Evolutionary conservation across 2,329 filamentous ascomycete genomes (phyloP).

Genomic region (Torrubiella hemipterigena): DNA sequence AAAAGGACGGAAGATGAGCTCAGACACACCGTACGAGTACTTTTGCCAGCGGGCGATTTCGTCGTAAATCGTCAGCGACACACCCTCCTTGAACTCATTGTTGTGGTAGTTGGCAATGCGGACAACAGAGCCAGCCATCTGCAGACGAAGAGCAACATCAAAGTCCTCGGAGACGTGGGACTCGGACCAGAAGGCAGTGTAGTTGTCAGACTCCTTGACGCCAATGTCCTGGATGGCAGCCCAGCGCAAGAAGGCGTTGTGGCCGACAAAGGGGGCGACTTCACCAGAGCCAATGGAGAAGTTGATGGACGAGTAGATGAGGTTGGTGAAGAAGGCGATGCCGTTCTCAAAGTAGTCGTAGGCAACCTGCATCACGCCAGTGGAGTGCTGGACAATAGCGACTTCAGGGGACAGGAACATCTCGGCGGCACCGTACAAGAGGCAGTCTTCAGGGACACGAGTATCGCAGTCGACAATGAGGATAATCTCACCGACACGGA

Average conservation of each 20-base stretch:
- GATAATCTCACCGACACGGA: constrained; percentile 51
- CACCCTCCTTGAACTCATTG: constrained; percentile 61
- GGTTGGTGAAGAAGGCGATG: constrained; percentile 68
- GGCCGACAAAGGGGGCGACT: constrained; percentile 63
- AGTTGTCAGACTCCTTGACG: constrained; percentile 38
- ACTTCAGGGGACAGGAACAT: constrained; percentile 61
- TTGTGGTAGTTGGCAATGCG: constrained; percentile 58
- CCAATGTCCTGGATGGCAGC: constrained; percentile 24
- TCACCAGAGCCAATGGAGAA: constrained; percentile 62
- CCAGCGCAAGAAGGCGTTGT: constrained; percentile 68
- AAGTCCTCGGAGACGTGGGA: constrained; percentile 68
- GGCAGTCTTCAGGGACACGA: constrained; percentile 53
- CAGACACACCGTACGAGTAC: constrained; percentile 60
- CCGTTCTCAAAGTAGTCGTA: constrained; percentile 60
- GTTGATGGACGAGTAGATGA: constrained; percentile 62
- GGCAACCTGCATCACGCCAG: constrained; percentile 67
- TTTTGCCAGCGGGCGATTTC: constrained; percentile 64
- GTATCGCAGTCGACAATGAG: constrained; percentile 59
- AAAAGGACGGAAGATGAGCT: constrained; percentile 58
- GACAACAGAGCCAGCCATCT: constrained; percentile 55
- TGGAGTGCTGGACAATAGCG: constrained; percentile 60
- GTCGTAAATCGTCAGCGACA: constrained; percentile 62
- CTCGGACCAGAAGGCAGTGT: constrained; percentile 64
- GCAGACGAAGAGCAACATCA: constrained; percentile 61
- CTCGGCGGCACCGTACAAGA: constrained; percentile 58